Base-by-base conservation (phyloP, 768 basidiomycete species). In the Serendipita sp. region DNA sequence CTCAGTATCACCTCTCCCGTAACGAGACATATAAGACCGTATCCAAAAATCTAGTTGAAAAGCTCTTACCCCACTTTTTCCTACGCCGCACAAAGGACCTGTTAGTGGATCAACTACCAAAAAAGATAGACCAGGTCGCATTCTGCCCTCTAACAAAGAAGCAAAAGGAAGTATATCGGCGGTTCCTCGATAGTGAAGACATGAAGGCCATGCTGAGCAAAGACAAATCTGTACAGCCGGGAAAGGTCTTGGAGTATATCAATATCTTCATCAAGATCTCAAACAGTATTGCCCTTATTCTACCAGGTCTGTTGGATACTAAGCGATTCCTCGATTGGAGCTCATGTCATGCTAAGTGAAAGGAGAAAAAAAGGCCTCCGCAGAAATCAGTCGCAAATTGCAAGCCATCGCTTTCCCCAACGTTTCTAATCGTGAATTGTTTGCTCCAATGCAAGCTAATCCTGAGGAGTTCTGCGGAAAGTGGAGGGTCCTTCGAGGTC, bases 121-220 rank as follows among this genome's bases (percentile, higher is more conserved):
- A 78, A 65, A 99, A 99, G 75, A 79, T 79, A 0, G 95, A 99
- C 67, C 77, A 91, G 69, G 88, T 97, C 14, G 90, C 96, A 3
- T 95, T 97, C 68, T 99, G 95, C 69, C 94, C 92, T 16, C 74
- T 98, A 56, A 88, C 88, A 0, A 63, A 74, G 0, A 77, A 74
- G 38, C 94, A 96, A 72, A 79, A 83, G 30, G 69, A 71, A 16
- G 88, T 84, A 0, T 95, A 96, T 71, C 86, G 82, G 66, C 77
- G 79, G 3, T 76, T 94, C 34, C 74, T 94, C 24, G 72, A 72
- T n/a, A 81, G 79, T 67, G 75, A 77, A 3, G 76, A 81, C 3
- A 80, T 96, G 7, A 82, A 88, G 68, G 83, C 85, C 65, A 74
- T 96, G 60, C 72, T 92, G 22, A 75, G 75, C 17, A 83, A 86